phyloP scores from a whole-genome alignment of 2,329 filamentous ascomycete species.

The Calonectria crousiana region DNA sequence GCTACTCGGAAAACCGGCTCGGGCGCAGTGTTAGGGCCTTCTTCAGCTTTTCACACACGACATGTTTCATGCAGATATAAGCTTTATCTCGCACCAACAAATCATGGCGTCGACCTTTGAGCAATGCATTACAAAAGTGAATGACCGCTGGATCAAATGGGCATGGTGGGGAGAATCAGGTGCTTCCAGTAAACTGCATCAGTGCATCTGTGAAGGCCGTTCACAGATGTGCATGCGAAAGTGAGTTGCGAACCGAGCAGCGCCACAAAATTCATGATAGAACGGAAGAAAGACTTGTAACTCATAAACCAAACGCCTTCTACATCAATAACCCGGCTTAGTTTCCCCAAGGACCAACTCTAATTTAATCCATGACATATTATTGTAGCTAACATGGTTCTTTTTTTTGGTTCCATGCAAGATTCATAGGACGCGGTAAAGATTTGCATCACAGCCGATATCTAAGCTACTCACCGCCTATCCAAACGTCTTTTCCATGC shows the following conservation, averaged over 20 bases:
- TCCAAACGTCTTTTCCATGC: too few species aligned
- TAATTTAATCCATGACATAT: too few species aligned
- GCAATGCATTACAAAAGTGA: neutral
- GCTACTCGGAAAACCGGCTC: neutral
- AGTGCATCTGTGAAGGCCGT: neutral
- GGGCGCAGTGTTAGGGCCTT: neutral
- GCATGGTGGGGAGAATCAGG: neutral
- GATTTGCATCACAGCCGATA: too few species aligned
- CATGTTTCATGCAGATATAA: neutral
- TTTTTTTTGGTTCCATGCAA: too few species aligned
- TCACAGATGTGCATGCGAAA: neutral
- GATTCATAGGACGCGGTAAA: too few species aligned
- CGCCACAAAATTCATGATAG: neutral
- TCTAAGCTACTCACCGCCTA: too few species aligned
- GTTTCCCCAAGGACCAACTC: too few species aligned
- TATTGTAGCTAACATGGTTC: too few species aligned
- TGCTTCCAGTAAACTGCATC: neutral
- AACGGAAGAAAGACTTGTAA: too few species aligned
- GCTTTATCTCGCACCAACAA: neutral
- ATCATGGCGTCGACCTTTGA: neutral
- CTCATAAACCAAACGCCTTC: too few species aligned
- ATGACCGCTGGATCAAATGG: neutral
- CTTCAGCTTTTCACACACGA: neutral
- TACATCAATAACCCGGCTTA: too few species aligned
- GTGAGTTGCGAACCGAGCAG: neutral